Evolutionary conservation across 2,329 filamentous ascomycete genomes (phyloP).

Genomic region (Colletotrichum sp.): DNA sequence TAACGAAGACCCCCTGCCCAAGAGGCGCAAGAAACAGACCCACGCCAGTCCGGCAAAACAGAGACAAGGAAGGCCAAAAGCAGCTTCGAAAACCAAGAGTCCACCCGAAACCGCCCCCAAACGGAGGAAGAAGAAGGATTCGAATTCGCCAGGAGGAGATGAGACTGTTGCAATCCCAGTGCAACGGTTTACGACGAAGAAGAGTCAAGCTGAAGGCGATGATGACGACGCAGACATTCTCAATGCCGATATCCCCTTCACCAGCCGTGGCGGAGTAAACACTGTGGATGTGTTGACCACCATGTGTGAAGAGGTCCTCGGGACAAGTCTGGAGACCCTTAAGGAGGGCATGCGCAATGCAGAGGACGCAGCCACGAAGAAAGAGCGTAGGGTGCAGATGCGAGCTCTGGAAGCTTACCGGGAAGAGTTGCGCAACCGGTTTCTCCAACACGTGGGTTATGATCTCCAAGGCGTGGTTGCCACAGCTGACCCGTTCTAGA

Average conservation of each 20-base stretch:
- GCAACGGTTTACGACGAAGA: constrained; percentile 61
- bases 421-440: constrained; percentile 58
- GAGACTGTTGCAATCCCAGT: constrained; percentile 59
- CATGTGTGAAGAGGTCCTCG: constrained; percentile 65
- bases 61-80: constrained; percentile 34
- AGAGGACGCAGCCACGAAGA: constrained; percentile 51
- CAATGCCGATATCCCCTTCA: constrained; percentile 57
- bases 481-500: constrained; percentile 36
- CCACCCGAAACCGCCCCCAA: constrained; percentile 23
- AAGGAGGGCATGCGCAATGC: constrained; percentile 41
- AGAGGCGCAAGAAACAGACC: constrained; percentile 39
- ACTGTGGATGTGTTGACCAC: constrained; percentile 67
- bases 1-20: constrained; percentile 33
- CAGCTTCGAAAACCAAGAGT: constrained; percentile 21
- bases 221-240: constrained; percentile 49
- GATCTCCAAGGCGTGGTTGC: constrained; percentile 11
- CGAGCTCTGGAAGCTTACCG: constrained; percentile 63
- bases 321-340: constrained; percentile 53
- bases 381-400: constrained; percentile 60
- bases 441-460: constrained; percentile 64
- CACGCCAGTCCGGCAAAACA: constrained; percentile 47
- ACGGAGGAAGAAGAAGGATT: constrained; percentile 22
- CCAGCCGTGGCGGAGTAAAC: constrained; percentile 61
- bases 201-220: constrained; percentile 41
- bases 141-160: neutral